Conservation (phyloP, 2,329 filamentous ascomycete species). For the Leptographium radiaticola region DNA sequence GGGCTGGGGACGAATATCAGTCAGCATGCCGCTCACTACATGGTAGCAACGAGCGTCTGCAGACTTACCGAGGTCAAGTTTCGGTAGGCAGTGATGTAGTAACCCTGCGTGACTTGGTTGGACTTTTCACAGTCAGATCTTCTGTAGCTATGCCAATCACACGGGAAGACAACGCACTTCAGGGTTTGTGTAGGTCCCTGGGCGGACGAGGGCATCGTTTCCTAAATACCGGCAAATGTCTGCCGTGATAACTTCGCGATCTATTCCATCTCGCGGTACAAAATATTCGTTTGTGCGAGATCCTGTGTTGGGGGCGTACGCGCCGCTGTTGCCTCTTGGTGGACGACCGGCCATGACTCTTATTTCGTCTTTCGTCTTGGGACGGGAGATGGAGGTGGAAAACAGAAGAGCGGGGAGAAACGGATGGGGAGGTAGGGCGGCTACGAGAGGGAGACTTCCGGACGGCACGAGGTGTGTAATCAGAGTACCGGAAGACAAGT, state of each 20-base stretch:
- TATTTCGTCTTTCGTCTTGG: not conserved
- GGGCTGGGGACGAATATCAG: conserved; percentile 25
- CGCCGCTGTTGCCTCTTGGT: not conserved
- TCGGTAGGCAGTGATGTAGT: conserved; percentile 67
- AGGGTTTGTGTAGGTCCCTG: conserved; percentile 57
- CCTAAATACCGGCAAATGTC: conserved; percentile 76
- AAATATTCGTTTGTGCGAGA: conserved; percentile 63
- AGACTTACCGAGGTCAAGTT: conserved; percentile 61
- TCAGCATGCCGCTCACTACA: not conserved
- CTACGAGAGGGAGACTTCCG: not conserved
- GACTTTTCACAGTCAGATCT: conserved; percentile 25
- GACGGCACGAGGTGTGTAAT: conserved; percentile 3
- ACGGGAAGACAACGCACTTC: conserved; percentile 13
- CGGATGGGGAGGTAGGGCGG: not conserved
- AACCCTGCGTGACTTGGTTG: conserved; percentile 53
- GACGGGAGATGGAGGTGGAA: conserved; percentile 4
- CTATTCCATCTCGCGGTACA: conserved; percentile 67
- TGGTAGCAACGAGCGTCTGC: too few relatives aligned
- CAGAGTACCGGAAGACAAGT: not conserved
- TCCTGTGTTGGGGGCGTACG: conserved; percentile 1
- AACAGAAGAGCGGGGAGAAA: conserved; percentile 7
- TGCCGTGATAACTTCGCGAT: conserved; percentile 71
- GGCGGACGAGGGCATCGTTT: conserved; percentile 68
- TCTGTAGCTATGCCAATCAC: not conserved
- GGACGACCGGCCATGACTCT: conserved; percentile 1